Evolutionary conservation across 164 flowering plant genomes (phyloP).

Genomic region (Berberis vulgaris): DNA sequence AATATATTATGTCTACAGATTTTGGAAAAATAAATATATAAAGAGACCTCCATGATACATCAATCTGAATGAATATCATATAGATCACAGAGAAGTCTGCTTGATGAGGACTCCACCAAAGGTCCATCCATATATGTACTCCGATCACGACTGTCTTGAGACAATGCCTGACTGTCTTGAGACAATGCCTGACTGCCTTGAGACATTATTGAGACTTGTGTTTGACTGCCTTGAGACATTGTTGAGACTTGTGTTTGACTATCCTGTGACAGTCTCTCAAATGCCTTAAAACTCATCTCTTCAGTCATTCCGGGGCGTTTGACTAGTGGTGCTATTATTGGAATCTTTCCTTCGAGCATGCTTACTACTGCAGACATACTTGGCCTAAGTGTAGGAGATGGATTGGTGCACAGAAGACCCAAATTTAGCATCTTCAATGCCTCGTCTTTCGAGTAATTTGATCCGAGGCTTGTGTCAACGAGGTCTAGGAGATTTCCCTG

Average conservation of each 20-base stretch:
- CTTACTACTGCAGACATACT: conserved; percentile 64
- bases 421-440: conserved; percentile 49
- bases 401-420: conserved; percentile 67
- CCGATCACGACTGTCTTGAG: conserved; percentile 10
- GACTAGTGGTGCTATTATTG: conserved; percentile 39
- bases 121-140: conserved; percentile 16
- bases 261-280: conserved; percentile 20
- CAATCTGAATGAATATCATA: not conserved
- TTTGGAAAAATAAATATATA: too few species aligned
- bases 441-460: conserved; percentile 42
- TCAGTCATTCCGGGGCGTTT: conserved; percentile 16
- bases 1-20: too few species aligned
- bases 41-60: not conserved
- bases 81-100: conserved; percentile 2
- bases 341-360: conserved; percentile 66
- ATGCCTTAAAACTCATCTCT: conserved; percentile 20
- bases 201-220: conserved; percentile 11
- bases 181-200: conserved; percentile 17
- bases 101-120: conserved; percentile 13
- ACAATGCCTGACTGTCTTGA: conserved; percentile 18
- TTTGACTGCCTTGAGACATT: conserved; percentile 11
- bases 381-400: conserved; percentile 71
- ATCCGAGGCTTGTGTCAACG: conserved; percentile 55
- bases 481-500: conserved; percentile 66
- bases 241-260: conserved; percentile 7